Percentiles rank a stretch among this genome's conserved stretches.
Evolutionary conservation across 2,329 filamentous ascomycete species (phyloP).

Genomic region (Lasiodiplodia citricola): DNA sequence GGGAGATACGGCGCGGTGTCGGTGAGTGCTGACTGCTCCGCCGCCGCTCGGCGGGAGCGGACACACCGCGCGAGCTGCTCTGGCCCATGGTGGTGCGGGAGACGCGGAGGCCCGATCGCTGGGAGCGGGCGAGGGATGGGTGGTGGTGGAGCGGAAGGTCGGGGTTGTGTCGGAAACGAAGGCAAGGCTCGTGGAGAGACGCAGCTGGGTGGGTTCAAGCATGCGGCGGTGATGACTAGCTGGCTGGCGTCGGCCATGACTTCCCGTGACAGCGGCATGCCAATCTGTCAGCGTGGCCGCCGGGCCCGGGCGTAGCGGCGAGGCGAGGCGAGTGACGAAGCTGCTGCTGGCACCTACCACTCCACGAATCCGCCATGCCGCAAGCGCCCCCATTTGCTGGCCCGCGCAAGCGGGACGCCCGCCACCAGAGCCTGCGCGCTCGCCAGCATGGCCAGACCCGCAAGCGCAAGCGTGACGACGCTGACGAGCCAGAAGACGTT

Average conservation of each 20-base stretch:
- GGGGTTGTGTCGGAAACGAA: slow-evolving; percentile 20
- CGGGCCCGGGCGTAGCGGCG: slow-evolving; percentile 3
- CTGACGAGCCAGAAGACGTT: slow-evolving; percentile 27
- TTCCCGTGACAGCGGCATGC: neutral
- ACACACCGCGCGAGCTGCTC: slow-evolving; percentile 41
- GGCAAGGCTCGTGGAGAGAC: slow-evolving; percentile 26
- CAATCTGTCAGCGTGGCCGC: neutral
- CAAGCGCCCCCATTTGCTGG: slow-evolving; percentile 6
- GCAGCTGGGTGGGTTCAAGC: slow-evolving; percentile 26
- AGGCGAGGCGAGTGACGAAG: slow-evolving; percentile 17
- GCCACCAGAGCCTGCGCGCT: slow-evolving; percentile 38
- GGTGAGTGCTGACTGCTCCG: slow-evolving; percentile 31
- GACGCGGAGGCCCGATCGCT: slow-evolving; percentile 30
- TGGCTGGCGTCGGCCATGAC: slow-evolving; percentile 6
- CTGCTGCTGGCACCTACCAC: slow-evolving; percentile 10
- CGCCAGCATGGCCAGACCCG: slow-evolving; percentile 35
- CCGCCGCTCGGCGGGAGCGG: slow-evolving; percentile 32
- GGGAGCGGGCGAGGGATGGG: slow-evolving; percentile 23
- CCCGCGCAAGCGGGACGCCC: slow-evolving; percentile 8
- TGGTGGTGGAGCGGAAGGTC: slow-evolving; percentile 22
- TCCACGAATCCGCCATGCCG: slow-evolving; percentile 9
- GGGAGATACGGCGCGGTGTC: slow-evolving; percentile 39
- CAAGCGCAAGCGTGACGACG: slow-evolving; percentile 34
- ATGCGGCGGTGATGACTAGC: slow-evolving; percentile 24
- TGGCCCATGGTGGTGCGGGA: slow-evolving; percentile 44